These are phyloP conservation scores for Verticillium longisporum DNA, from an alignment of 2,329 filamentous ascomycete genomes.

Conservation along the genomic window DNA sequence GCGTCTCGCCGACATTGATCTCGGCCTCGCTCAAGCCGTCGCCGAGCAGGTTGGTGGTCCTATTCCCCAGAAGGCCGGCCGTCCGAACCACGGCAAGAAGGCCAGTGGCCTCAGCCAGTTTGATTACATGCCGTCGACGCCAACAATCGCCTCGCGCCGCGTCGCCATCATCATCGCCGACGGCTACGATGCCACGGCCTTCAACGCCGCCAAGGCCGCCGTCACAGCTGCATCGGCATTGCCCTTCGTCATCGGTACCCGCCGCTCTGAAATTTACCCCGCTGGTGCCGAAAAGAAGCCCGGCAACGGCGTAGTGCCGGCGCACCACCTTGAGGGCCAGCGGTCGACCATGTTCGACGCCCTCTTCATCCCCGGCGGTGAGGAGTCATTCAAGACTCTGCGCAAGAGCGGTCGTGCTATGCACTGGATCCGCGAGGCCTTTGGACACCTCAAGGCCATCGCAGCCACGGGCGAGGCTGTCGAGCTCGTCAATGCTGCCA, in stretches of 20 bases:
- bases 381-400: conserved; percentile 54
- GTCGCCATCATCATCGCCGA: conserved; percentile 73
- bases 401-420: conserved; percentile 63
- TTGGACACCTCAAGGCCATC: conserved; percentile 75
- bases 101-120: conserved; percentile 63
- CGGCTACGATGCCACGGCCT: conserved; percentile 63
- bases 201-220: conserved; percentile 57
- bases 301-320: conserved; percentile 53
- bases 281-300: conserved; percentile 46
- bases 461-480: conserved; percentile 69
- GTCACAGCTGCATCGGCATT: conserved; percentile 57
- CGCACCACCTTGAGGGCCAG: conserved; percentile 75
- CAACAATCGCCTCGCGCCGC: conserved; percentile 64
- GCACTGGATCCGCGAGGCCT: conserved; percentile 74
- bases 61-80: conserved; percentile 43
- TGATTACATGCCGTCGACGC: conserved; percentile 55
- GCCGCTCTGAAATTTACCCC: conserved; percentile 59
- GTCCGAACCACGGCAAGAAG: conserved; percentile 59
- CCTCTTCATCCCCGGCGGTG: conserved; percentile 68
- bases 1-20: conserved; percentile 66
- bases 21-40: conserved; percentile 61
- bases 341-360: conserved; percentile 78
- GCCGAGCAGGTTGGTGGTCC: conserved; percentile 63
- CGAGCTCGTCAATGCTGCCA: conserved; percentile 47
- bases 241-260: conserved; percentile 65